Base-by-base conservation (phyloP, 179 eudicot genomes). In the Beta corolliflora region DNA sequence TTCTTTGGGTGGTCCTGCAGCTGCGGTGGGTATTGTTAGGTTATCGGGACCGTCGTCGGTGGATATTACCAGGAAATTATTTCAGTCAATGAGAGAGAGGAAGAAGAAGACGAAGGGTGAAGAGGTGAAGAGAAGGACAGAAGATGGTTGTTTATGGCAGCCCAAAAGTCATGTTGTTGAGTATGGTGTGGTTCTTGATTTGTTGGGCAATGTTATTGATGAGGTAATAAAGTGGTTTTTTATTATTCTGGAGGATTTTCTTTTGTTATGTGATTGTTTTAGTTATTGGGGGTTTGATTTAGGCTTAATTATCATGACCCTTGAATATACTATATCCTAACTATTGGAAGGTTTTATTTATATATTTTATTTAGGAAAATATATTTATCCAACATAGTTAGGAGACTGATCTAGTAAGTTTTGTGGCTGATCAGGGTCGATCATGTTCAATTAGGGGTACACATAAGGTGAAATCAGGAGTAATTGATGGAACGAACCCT, bases 11-110 rank as follows among this genome's bases (percentile, higher is more conserved):
- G 98, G 99, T 5, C 92, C 93, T 10, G 90, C 99, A 54, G 92
- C 88, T 21, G 97, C 99, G 10, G 99, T 97, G 67, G 99, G 99
- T 69, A 93, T 97, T 53, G 97, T 97, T 18, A 75, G 99, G 75
- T 73, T 97, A 78, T 97, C 99, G 0, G 99, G 99, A 13, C 93
- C 99, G 0, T 76, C 84, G 0, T 94, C 99, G 1, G 95, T 94
- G 45, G 86, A 85, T 31, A 87, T 97, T 61, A 92, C 83, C 18
- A 85, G 88, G 1, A 86, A 88, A 55, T 83, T 97, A 53, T 97
- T 94, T 83, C 82, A 83, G 19, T 88, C 93, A 0, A 72, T 72
- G 68, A 80, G 74, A 36, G 83, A 68, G 72, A 86, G 58, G 84
- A 82, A 44, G 79, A 82, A 50, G 79, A 85, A 60, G 76, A 84